phyloP scores from a whole-genome alignment of 305 asterid genomes.

The Ajuga reptans region DNA sequence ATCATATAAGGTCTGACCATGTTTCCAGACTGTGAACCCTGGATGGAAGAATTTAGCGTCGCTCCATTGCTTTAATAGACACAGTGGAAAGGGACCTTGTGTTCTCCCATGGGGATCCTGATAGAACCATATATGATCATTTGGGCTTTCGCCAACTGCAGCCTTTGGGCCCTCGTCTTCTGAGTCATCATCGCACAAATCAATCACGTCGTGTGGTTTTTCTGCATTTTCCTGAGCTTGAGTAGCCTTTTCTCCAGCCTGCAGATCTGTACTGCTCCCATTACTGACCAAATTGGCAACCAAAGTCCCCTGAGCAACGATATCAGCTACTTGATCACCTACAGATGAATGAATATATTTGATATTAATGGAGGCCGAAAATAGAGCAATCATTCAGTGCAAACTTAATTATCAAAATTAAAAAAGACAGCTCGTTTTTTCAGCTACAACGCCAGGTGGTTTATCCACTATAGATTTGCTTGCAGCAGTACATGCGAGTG shows the following conservation, averaged over 20 bases:
- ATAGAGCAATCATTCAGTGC: neutral
- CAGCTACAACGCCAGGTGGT: too few relatives aligned
- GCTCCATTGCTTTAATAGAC: slow-evolving; percentile 41
- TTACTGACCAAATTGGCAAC: neutral
- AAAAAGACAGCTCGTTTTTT: neutral
- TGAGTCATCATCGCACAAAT: slow-evolving; percentile 50
- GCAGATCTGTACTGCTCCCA: neutral
- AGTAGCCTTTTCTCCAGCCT: neutral
- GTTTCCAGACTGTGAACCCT: slow-evolving; percentile 53
- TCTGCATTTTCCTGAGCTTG: slow-evolving; percentile 5
- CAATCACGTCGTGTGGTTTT: slow-evolving; percentile 30
- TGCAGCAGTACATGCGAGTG: neutral
- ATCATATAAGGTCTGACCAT: slow-evolving; percentile 28
- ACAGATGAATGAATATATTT: neutral
- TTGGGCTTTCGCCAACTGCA: slow-evolving; percentile 8
- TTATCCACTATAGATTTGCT: too few relatives aligned
- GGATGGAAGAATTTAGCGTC: slow-evolving; percentile 49
- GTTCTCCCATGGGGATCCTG: slow-evolving; percentile 46
- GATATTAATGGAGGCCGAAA: neutral
- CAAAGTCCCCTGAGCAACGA: slow-evolving; percentile 1
- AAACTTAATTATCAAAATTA: neutral
- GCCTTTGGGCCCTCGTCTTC: slow-evolving; percentile 21
- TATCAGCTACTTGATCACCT: slow-evolving; percentile 22
- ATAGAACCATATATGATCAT: slow-evolving; percentile 45
- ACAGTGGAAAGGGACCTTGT: slow-evolving; percentile 67